Base-by-base conservation (phyloP, 495 filamentous ascomycete species). In the Amphirosellinia nigrospora region DNA sequence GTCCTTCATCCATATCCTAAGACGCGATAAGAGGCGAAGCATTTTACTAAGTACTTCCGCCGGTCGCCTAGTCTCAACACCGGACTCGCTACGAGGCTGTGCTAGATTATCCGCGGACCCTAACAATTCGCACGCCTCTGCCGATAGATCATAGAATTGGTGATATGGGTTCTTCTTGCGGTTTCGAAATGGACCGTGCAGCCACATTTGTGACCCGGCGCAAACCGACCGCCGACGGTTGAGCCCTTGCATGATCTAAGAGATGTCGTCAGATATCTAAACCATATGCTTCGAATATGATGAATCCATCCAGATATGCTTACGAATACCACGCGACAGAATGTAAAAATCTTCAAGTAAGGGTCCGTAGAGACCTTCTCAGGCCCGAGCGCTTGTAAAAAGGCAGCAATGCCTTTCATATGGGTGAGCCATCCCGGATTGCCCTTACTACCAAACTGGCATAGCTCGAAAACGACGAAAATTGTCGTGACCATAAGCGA, bases 381-480 rank as follows among this genome's bases (percentile, higher is more conserved):
- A 30, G 66, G 66, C 6, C 66, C 66, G 6, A 69, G 66, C 15
- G 43, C 32, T 19, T 52, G 66, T 32, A 69, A 30, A 30, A 62
- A 60, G 4, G 66, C 66, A 6, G 66, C 53, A 16, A 69, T 41
- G 11, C 66, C 66, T 52, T 60, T 38, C 66, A 69, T 69, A 26
- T 69, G 66, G 3, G 53, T 61, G 23, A 48, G 41, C 66, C 66
- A 69, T 19, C 66, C 66, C 32, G 53, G 41, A 36, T 69, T 62
- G 5, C 55, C 56, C 28, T 52, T 43, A 30, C 53, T 69, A 10
- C 66, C 66, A 41, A 69, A 69, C 5, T 69, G 50, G 41, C 58
- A 69, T 28, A 69, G 66, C 56, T 69, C 66, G 56, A 61, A 69
- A 5, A 21, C 66, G 53, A 69, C 58, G 32, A 69, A 69, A 19